These are phyloP conservation scores for Phytophthora chlamydospora DNA, from an alignment of 352 stramenopile species.

Conservation along the genomic window DNA sequence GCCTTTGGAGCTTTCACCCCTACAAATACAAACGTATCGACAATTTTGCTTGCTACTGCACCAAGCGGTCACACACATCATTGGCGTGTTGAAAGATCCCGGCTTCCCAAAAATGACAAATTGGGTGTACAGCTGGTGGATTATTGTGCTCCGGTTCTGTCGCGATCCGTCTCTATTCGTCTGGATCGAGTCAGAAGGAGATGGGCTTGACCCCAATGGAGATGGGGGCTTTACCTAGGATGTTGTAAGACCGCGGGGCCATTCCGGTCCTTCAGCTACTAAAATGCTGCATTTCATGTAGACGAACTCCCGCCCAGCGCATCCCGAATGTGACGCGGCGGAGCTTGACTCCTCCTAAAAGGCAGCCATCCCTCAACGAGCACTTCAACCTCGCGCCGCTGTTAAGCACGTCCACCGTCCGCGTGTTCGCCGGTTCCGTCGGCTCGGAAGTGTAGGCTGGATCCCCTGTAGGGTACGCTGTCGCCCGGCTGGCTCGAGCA, in stretches of 20 bases:
- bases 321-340: slow-evolving; percentile 25
- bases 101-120: background rate
- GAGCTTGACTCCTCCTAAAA: slow-evolving; percentile 9
- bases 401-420: slow-evolving; percentile 12
- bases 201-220: slow-evolving; percentile 11
- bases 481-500: background rate
- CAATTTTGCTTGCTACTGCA: too few relatives aligned
- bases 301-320: slow-evolving; percentile 9
- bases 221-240: slow-evolving; percentile 4
- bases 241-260: background rate
- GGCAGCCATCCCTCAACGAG: background rate
- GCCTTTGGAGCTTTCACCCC: too few relatives aligned
- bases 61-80: too few relatives aligned
- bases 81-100: too few relatives aligned
- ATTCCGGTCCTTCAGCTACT: slow-evolving; percentile 16
- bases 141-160: background rate
- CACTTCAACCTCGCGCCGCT: slow-evolving; percentile 16
- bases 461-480: background rate
- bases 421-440: slow-evolving; percentile 3
- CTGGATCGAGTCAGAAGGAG: slow-evolving; percentile 19
- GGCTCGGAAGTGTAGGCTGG: slow-evolving; percentile 2
- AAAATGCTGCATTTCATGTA: slow-evolving; percentile 4
- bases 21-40: too few relatives aligned
- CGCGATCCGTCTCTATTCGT: slow-evolving; percentile 20
- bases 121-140: background rate